Evolutionary conservation across 2,329 filamentous ascomycete genomes (phyloP).

Genomic region (Trichoderma pleuroti): DNA sequence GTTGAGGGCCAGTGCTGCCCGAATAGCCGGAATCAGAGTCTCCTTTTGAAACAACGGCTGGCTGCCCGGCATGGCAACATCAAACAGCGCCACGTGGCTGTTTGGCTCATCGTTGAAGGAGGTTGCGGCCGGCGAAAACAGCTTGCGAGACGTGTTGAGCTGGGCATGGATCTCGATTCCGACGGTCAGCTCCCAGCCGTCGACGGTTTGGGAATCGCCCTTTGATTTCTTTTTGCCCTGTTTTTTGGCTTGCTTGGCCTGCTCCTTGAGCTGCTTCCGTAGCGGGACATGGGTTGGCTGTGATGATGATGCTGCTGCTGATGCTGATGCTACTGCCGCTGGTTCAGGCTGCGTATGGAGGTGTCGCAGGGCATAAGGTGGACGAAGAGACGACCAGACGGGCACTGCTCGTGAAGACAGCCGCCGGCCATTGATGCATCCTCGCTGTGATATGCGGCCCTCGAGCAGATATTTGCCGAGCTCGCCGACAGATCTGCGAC

Average conservation of each 20-base stretch:
- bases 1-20: slow-evolving; percentile 79
- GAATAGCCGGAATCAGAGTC: slow-evolving; percentile 81
- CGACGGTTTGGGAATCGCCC: slow-evolving; percentile 47
- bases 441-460: slow-evolving; percentile 41
- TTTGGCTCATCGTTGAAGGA: slow-evolving; percentile 70
- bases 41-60: slow-evolving; percentile 83
- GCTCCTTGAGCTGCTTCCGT: slow-evolving; percentile 69
- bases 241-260: slow-evolving; percentile 67
- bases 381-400: slow-evolving; percentile 18
- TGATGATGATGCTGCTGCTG: neutral
- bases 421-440: slow-evolving; percentile 36
- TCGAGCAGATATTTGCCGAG: slow-evolving; percentile 49
- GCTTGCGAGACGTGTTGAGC: slow-evolving; percentile 80
- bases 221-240: slow-evolving; percentile 50
- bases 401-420: slow-evolving; percentile 21
- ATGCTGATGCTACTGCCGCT: neutral
- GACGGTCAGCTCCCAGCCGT: slow-evolving; percentile 87
- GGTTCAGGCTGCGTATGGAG: slow-evolving; percentile 32
- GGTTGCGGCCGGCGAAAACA: slow-evolving; percentile 74
- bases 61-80: slow-evolving; percentile 82
- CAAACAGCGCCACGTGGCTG: slow-evolving; percentile 83
- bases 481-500: slow-evolving; percentile 41
- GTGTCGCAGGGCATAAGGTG: slow-evolving; percentile 24
- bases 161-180: slow-evolving; percentile 98
- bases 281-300: slow-evolving; percentile 45